These are phyloP conservation scores for Candida anglica DNA, from an alignment of 805 yeast genomes.

Conservation along the genomic window DNA sequence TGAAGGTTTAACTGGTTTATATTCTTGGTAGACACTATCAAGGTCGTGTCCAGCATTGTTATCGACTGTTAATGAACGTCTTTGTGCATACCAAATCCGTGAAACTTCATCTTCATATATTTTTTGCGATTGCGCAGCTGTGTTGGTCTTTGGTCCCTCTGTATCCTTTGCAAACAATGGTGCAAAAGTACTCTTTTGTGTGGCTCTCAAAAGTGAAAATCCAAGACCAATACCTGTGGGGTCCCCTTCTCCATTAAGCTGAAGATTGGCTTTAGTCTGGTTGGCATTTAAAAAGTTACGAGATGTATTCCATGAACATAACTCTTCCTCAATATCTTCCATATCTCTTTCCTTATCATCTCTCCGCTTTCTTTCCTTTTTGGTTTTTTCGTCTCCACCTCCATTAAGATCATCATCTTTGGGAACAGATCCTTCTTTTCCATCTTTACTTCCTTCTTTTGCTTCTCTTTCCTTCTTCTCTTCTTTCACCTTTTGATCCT, in stretches of 20 bases:
- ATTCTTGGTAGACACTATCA: slow-evolving; percentile 32
- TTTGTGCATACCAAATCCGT: slow-evolving; percentile 87
- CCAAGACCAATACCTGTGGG: slow-evolving; percentile 91
- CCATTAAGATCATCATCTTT: neutral
- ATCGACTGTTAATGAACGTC: slow-evolving; percentile 46
- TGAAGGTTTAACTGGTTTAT: slow-evolving; percentile 28
- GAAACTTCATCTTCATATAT: slow-evolving; percentile 87
- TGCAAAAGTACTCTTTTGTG: slow-evolving; percentile 90
- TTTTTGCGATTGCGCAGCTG: slow-evolving; percentile 66
- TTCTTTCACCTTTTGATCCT: slow-evolving; percentile 36
- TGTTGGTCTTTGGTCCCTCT: slow-evolving; percentile 36
- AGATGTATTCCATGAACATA: slow-evolving; percentile 93
- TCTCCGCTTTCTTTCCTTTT: slow-evolving; percentile 13
- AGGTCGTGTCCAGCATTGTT: slow-evolving; percentile 36
- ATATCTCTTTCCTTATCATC: slow-evolving; percentile 30
- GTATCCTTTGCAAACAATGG: slow-evolving; percentile 26
- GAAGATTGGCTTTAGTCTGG: slow-evolving; percentile 96
- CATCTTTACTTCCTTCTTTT: slow-evolving; percentile 13
- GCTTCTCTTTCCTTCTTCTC: slow-evolving; percentile 18
- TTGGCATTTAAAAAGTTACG: slow-evolving; percentile 89
- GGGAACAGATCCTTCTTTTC: slow-evolving; percentile 1
- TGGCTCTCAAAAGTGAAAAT: slow-evolving; percentile 80
- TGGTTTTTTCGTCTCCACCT: neutral
- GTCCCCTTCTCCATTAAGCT: slow-evolving; percentile 91
- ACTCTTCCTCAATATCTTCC: slow-evolving; percentile 71